phyloP scores from a whole-genome alignment of 495 filamentous ascomycete species.

The Trichoderma reesei region DNA sequence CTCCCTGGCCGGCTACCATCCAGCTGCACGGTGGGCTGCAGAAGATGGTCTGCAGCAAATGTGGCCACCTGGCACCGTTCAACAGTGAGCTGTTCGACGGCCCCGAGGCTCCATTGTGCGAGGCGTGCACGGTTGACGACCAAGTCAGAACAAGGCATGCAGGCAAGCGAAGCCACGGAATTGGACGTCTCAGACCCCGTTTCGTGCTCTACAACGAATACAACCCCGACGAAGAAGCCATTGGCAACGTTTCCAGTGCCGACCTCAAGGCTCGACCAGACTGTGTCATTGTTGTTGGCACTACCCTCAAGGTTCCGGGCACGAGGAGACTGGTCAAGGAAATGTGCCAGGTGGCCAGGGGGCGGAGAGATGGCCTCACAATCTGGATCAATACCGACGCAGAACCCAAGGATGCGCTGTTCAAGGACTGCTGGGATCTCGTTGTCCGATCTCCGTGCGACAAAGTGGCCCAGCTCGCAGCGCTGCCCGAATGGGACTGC shows the following conservation, averaged over 20 bases:
- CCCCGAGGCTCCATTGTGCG: constrained; percentile 73
- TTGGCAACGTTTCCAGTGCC: constrained; percentile 75
- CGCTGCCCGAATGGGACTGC: constrained; percentile 67
- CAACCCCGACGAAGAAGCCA: constrained; percentile 92
- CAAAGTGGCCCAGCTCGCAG: constrained; percentile 66
- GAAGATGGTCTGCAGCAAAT: constrained; percentile 95
- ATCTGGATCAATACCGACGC: constrained; percentile 91
- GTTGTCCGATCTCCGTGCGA: constrained; percentile 83
- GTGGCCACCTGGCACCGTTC: constrained; percentile 65
- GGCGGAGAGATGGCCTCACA: constrained; percentile 76
- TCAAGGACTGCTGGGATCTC: constrained; percentile 86
- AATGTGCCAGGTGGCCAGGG: constrained; percentile 71
- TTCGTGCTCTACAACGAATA: constrained; percentile 97
- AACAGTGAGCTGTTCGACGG: constrained; percentile 73
- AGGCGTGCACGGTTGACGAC: constrained; percentile 64
- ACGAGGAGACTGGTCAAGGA: constrained; percentile 82
- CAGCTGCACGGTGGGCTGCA: constrained; percentile 90
- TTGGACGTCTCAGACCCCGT: constrained; percentile 79
- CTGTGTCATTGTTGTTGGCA: constrained; percentile 88
- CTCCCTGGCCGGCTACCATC: constrained; percentile 84
- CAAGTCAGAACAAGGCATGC: constrained; percentile 61
- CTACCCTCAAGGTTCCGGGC: constrained; percentile 88
- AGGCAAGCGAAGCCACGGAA: constrained; percentile 87
- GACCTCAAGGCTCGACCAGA: constrained; percentile 81
- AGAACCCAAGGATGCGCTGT: constrained; percentile 68